phyloP scores from a whole-genome alignment of 805 yeast species.

The Suhomyces sp. region DNA sequence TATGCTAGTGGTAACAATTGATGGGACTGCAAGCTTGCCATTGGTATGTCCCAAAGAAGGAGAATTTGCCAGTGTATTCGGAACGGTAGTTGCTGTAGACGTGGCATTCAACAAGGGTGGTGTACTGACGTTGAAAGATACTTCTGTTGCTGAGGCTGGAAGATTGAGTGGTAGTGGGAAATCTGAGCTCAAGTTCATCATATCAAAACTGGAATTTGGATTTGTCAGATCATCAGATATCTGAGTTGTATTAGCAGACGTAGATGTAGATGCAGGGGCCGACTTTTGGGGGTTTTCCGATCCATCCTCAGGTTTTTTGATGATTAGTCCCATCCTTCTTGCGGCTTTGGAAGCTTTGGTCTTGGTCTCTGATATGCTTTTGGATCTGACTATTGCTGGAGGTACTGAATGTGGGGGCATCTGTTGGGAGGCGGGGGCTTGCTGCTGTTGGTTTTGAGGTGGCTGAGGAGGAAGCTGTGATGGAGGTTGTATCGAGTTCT shows the following conservation, averaged over 20 bases:
- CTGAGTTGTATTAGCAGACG: slow-evolving; percentile 1
- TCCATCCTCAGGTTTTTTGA: slow-evolving; percentile 35
- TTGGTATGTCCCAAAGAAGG: slow-evolving; percentile 4
- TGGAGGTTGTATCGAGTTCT: slow-evolving; percentile 6
- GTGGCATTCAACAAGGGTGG: slow-evolving; percentile 13
- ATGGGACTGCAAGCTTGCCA: slow-evolving; percentile 2
- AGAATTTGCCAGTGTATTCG: slow-evolving; percentile 10
- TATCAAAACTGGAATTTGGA: slow-evolving; percentile 3
- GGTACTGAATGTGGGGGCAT: too few relatives aligned
- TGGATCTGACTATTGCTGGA: slow-evolving; percentile 26
- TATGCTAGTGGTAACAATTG: slow-evolving; percentile 2
- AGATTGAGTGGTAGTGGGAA: slow-evolving; percentile 11
- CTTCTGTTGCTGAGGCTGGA: slow-evolving; percentile 23
- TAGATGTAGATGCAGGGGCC: background rate
- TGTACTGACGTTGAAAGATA: slow-evolving; percentile 12
- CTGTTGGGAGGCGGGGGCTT: slow-evolving; percentile 8
- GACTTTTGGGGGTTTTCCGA: background rate
- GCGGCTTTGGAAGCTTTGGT: slow-evolving; percentile 60
- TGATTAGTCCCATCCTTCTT: slow-evolving; percentile 73
- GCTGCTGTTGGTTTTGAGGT: too few relatives aligned
- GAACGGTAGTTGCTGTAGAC: slow-evolving; percentile 14
- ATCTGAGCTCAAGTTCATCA: slow-evolving; percentile 1
- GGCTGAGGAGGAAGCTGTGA: slow-evolving; percentile 5
- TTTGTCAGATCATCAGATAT: background rate
- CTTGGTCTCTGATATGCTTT: slow-evolving; percentile 39